Conservation (phyloP, 2,329 filamentous ascomycete species). For the Delphinella strobiligena region DNA sequence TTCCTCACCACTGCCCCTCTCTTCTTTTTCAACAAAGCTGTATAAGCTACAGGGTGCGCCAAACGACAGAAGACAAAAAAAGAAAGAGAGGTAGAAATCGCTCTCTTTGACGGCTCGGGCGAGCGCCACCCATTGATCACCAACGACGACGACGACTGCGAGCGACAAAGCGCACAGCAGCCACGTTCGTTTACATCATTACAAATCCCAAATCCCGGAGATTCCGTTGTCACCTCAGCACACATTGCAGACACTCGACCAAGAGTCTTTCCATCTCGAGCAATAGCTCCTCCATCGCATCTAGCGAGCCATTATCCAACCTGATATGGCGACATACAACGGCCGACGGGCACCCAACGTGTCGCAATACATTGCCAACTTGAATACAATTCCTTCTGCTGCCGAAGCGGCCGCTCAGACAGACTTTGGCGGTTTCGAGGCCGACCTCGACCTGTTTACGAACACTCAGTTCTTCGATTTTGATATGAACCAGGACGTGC, state of each 20-base stretch:
- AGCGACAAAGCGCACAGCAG: not conserved
- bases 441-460: slow-evolving; percentile 43
- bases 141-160: not conserved
- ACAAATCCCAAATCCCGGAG: not conserved
- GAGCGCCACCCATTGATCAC: no score
- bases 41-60: no score
- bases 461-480: slow-evolving; percentile 55
- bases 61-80: no score
- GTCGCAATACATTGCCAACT: slow-evolving; percentile 75
- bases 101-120: not conserved
- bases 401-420: slow-evolving; percentile 44
- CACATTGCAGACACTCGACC: no score
- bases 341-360: slow-evolving; percentile 75
- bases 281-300: no score
- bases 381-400: slow-evolving; percentile 60
- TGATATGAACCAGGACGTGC: slow-evolving; percentile 29
- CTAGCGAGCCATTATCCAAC: not conserved
- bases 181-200: not conserved
- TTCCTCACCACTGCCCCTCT: no score
- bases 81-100: no score
- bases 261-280: no score
- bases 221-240: no score
- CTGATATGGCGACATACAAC: slow-evolving; percentile 59
- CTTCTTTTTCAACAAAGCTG: not conserved
- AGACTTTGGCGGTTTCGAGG: slow-evolving; percentile 39